These are phyloP conservation scores for Lactifluus hygrophoroides DNA, from an alignment of 768 basidiomycete genomes.

Conservation along the genomic window DNA sequence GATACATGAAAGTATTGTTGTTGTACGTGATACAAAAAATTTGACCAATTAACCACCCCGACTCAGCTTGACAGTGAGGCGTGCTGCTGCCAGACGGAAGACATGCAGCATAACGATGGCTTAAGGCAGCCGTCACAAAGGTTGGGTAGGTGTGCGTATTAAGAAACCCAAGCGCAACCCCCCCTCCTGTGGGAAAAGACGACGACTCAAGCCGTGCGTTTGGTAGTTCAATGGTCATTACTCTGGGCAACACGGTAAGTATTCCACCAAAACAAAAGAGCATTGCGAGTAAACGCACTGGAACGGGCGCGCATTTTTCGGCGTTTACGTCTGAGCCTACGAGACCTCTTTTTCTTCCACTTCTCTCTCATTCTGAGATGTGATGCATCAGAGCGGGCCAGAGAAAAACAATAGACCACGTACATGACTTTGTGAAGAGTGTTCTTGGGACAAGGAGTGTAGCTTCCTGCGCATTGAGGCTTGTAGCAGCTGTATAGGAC, in stretches of 20 bases:
- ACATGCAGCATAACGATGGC: constrained; percentile 10
- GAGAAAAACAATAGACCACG: constrained; percentile 1
- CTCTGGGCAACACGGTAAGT: constrained; percentile 25
- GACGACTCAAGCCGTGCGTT: constrained; percentile 12
- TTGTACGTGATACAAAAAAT: constrained; percentile 15
- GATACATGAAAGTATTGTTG: constrained; percentile 4
- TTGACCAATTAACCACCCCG: constrained; percentile 19
- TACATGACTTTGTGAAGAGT: constrained; percentile 20
- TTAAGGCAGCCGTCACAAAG: neutral
- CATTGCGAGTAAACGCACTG: constrained; percentile 47
- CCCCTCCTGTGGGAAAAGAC: neutral
- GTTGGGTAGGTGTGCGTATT: neutral
- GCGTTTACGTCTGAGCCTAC: constrained; percentile 88
- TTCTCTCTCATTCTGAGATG: constrained; percentile 80
- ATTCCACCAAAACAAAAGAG: neutral
- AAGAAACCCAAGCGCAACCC: neutral
- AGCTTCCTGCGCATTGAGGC: constrained; percentile 22
- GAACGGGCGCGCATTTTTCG: constrained; percentile 95
- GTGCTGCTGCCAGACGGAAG: constrained; percentile 3
- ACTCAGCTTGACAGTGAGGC: constrained; percentile 19
- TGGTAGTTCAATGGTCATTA: constrained; percentile 22
- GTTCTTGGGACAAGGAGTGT: constrained; percentile 4
- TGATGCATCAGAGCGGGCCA: neutral
- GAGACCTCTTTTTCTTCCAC: constrained; percentile 95
- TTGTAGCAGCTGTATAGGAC: constrained; percentile 30